Base-by-base conservation (phyloP, 768 basidiomycete genomes). In the Mycena vitilis region DNA sequence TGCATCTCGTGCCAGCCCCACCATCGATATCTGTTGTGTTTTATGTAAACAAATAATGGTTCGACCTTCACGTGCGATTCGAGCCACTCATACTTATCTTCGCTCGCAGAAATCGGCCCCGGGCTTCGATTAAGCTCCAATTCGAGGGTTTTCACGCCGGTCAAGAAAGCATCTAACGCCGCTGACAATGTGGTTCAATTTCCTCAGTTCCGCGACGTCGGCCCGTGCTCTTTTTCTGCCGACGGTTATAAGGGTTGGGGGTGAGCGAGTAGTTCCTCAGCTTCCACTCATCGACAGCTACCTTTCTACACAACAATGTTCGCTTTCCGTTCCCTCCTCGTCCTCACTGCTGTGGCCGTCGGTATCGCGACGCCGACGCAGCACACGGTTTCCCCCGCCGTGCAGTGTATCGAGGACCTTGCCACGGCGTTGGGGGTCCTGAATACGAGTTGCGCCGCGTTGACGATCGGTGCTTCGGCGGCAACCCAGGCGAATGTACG, bases 351-450 rank as follows among this genome's bases (percentile, higher is more conserved):
- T 20, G 37, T 48, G 8, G 54, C 63, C 45, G 30, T 64, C 15
- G 63, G n/a, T 16, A 25, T 47, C 63, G 53, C 63, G 34, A 25
- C 53, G 34, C 54, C 54, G 47, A 48, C 47, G 12, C 20, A 48
- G n/a, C n/a, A 22, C 34, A 22, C 45, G 12, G 36, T 22, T 45
- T 10, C 54, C 18, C 5, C 22, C 49, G 20, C 40, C 34, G 38
- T 36, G 20, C 7, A 44, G 9, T 20, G 42, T 13, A 0, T 47
- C 57, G 10, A 45, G 2, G 13, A 2, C 4, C 18, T 44, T 18
- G 15, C 20, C 23, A 23, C 5, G 6, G 4, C 25, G 40, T 8
- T 11, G 23, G 18, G 1, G n/a, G 15, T 10, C 8, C 23, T 42
- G 25, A 47, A 30, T 40, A 15, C 10, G 10, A 1, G 2, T 4